Evolutionary conservation across 2,329 filamentous ascomycete genomes (phyloP).

Genomic region (Monosporascus sp.): DNA sequence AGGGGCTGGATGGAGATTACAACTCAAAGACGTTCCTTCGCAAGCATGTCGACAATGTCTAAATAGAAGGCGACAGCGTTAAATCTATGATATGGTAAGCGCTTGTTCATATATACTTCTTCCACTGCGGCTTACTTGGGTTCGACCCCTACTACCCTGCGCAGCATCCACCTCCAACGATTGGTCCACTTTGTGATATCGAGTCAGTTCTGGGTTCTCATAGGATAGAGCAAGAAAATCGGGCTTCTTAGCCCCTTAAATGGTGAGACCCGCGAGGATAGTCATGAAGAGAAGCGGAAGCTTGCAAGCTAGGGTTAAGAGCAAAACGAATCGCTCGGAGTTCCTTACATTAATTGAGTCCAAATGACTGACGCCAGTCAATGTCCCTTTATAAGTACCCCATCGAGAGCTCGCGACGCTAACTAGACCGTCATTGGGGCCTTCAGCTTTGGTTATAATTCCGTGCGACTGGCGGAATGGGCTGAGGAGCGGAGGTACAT

Average conservation of each 20-base stretch:
- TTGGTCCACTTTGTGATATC: slow-evolving; percentile 50
- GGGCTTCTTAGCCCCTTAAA: neutral
- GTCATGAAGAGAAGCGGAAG: no score
- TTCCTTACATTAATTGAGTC: slow-evolving; percentile 52
- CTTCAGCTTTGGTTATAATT: slow-evolving; percentile 47
- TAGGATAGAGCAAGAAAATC: no score
- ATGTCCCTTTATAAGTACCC: slow-evolving; percentile 60
- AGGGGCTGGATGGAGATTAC: no score
- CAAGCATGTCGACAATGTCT: slow-evolving; percentile 1
- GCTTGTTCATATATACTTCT: neutral
- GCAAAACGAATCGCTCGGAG: neutral
- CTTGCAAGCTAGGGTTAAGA: no score
- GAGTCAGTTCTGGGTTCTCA: neutral
- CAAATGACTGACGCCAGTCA: slow-evolving; percentile 57
- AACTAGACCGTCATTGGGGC: slow-evolving; percentile 62
- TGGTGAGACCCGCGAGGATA: no score
- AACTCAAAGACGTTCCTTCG: neutral
- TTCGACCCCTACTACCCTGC: slow-evolving; percentile 48
- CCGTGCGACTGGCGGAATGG: slow-evolving; percentile 50
- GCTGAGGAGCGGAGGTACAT: slow-evolving; percentile 57
- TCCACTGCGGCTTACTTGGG: slow-evolving; percentile 38
- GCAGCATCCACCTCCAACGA: slow-evolving; percentile 47
- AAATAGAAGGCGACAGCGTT: slow-evolving; percentile 63
- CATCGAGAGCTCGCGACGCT: slow-evolving; percentile 58
- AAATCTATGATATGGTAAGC: slow-evolving; percentile 38